phyloP scores from a whole-genome alignment of 192 early-diverging fungal species.

The Coemansia sp. region DNA sequence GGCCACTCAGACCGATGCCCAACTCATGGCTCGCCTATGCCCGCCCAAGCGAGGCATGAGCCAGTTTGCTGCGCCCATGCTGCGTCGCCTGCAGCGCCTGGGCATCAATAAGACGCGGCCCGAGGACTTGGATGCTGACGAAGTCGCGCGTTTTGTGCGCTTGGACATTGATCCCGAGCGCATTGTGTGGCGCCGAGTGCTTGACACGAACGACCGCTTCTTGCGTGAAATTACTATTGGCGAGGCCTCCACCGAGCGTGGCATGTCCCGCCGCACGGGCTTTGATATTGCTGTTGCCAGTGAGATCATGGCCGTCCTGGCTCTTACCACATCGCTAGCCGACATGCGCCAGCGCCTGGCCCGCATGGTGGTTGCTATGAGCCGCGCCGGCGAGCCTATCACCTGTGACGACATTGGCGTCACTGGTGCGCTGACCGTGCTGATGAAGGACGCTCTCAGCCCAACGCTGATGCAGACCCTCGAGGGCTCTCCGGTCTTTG shows the following conservation, averaged over 20 bases:
- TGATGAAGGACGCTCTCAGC: conserved; percentile 99
- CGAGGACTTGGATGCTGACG: conserved; percentile 74
- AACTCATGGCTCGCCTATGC: conserved; percentile 85
- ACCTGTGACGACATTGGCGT: conserved; percentile 95
- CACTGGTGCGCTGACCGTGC: conserved; percentile 91
- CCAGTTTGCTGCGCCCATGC: conserved; percentile 80
- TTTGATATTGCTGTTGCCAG: conserved; percentile 98
- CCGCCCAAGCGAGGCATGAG: conserved; percentile 85
- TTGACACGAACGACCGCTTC: conserved; percentile 97
- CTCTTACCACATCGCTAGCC: conserved; percentile 80
- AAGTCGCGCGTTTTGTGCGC: conserved; percentile 76
- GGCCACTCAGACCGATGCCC: conserved; percentile 63
- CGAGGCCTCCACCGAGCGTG: conserved; percentile 82
- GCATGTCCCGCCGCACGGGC: conserved; percentile 82
- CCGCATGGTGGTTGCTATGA: conserved; percentile 91
- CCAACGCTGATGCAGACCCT: conserved; percentile 99
- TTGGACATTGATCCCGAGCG: conserved; percentile 93
- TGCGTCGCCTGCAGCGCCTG: conserved; percentile 70
- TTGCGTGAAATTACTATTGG: conserved; percentile 90
- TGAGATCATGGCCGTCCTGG: conserved; percentile 98
- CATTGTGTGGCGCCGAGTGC: conserved; percentile 95
- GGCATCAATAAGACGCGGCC: conserved; percentile 82
- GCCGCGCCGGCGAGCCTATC: conserved; percentile 74
- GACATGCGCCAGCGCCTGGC: conserved; percentile 95
- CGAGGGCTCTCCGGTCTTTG: conserved; percentile 98